phyloP scores from a whole-genome alignment of 257 asterid genomes.

The Datura wrightii region DNA sequence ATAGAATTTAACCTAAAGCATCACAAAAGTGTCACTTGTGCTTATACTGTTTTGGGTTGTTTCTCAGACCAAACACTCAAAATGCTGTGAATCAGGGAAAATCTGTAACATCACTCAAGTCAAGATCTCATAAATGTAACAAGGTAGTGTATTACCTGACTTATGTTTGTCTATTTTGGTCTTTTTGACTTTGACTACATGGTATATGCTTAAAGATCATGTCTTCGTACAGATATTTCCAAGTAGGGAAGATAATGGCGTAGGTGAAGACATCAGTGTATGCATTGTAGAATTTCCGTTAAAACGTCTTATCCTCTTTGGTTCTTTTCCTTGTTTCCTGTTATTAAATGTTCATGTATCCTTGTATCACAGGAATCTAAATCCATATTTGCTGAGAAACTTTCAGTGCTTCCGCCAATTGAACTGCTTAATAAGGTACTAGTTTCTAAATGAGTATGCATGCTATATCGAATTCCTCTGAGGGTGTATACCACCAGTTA shows the following conservation, averaged over 20 bases:
- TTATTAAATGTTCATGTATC: neutral
- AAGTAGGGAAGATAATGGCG: slow-evolving; percentile 35
- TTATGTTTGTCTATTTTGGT: neutral
- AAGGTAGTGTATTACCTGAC: slow-evolving; percentile 40
- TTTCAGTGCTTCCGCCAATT: slow-evolving; percentile 48
- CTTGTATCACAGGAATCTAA: slow-evolving; percentile 49
- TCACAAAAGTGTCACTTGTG: neutral
- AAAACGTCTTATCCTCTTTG: slow-evolving; percentile 18
- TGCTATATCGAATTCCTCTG: neutral
- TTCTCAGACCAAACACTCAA: slow-evolving; percentile 44
- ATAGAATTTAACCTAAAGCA: slow-evolving; percentile 16
- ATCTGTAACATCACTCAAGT: slow-evolving; percentile 35
- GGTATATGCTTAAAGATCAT: neutral
- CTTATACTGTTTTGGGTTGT: slow-evolving; percentile 29
- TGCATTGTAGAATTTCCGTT: neutral
- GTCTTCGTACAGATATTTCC: slow-evolving; percentile 45
- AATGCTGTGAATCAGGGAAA: slow-evolving; percentile 40
- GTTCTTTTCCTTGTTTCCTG: slow-evolving; percentile 3
- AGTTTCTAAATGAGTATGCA: slow-evolving; percentile 11
- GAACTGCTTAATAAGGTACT: slow-evolving; percentile 68
- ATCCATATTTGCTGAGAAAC: slow-evolving; percentile 39
- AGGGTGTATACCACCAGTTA: neutral
- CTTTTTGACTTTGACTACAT: slow-evolving; percentile 8
- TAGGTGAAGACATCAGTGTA: slow-evolving; percentile 30
- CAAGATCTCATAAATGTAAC: slow-evolving; percentile 28